Conservation (phyloP, 2,329 filamentous ascomycete species). For the Lojkania enalia region DNA sequence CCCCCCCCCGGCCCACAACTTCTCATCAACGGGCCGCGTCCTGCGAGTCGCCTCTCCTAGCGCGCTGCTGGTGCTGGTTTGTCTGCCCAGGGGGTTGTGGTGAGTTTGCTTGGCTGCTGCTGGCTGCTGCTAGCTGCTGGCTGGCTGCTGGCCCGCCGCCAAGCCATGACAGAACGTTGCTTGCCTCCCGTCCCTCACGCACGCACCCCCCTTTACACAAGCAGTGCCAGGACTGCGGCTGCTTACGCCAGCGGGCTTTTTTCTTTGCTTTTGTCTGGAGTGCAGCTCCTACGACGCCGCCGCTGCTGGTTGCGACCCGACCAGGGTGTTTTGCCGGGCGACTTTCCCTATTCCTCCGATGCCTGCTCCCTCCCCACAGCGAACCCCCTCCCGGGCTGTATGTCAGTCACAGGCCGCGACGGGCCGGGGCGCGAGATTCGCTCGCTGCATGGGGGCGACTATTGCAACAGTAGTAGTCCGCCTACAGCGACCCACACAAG, state of each 20-base stretch:
- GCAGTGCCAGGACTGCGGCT: too few species aligned
- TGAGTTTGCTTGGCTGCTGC: too few species aligned
- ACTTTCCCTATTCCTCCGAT: slow-evolving; percentile 15
- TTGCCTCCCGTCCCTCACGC: too few species aligned
- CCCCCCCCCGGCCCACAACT: slow-evolving; percentile 12
- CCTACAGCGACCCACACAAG: slow-evolving; percentile 29
- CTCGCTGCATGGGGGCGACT: slow-evolving; percentile 30
- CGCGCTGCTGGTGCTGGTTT: slow-evolving; percentile 5
- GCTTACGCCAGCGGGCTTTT: too few species aligned
- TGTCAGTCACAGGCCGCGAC: slow-evolving; percentile 38
- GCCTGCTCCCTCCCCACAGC: slow-evolving; percentile 27
- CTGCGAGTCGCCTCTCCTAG: background rate
- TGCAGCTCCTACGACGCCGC: too few species aligned
- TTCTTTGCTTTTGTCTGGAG: too few species aligned
- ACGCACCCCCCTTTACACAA: too few species aligned
- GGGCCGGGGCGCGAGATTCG: slow-evolving; percentile 38
- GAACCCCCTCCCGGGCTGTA: slow-evolving; percentile 23
- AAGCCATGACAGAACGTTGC: too few species aligned
- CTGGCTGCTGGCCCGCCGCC: too few species aligned
- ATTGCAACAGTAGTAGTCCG: slow-evolving; percentile 21
- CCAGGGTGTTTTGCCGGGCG: background rate
- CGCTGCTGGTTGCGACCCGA: slow-evolving; percentile 4
- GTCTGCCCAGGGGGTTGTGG: too few species aligned
- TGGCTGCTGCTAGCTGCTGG: too few species aligned
- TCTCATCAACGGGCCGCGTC: slow-evolving; percentile 17